Base-by-base conservation (phyloP, 139 green algal species). In the Picochlorum costavermella region DNA sequence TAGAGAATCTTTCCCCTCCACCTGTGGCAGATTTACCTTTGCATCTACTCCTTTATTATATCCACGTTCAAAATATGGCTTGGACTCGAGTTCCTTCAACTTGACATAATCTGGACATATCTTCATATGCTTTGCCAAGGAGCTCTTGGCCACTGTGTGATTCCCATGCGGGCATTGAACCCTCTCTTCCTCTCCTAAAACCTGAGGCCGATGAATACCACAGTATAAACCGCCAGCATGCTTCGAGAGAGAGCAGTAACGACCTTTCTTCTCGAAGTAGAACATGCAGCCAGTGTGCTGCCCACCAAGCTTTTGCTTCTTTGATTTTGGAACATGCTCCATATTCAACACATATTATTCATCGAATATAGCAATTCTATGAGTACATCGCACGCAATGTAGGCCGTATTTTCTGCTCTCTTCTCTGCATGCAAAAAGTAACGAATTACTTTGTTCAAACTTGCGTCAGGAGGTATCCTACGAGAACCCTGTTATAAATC, bases 251-350 rank as follows among this genome's bases (percentile, higher is more conserved):
- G 17, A 55, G 17, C n/a, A 55, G 17, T 55, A 20, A 6, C 33
- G 33, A 40, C 33, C 55, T 48, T 61, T 36, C 16, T 60, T n/a
- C 55, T n/a, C 40, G 30, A 61, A 48, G 55, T 44, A 61, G 55
- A 17, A 61, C 55, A 50, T 60, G 14, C 16, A 49, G 14, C 30
- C 16, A 59, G 6, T 50, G 16, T n/a, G 46, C 29, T 67, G 61
- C 33, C 33, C 33, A 40, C 5, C 33, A 40, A 40, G 33, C 33
- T 40, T 40, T 40, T 40, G 33, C 11, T 40, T 40, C 33, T 40
- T 58, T 28, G 56, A n/a, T 43, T 40, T 40, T 69, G 20, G 46
- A 43, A 71, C 61, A 6, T 14, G 12, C 50, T 36, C 20, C 20
- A 36, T 59, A 30, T 59, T 30, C 28, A 31, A 8, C 14, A 31